A percentile compares a stretch with the other conserved stretches of the same genome.
These are phyloP conservation scores for Sporisorium scitamineum DNA, from an alignment of 1,284 basidiomycete genomes.

Conservation along the genomic window DNA sequence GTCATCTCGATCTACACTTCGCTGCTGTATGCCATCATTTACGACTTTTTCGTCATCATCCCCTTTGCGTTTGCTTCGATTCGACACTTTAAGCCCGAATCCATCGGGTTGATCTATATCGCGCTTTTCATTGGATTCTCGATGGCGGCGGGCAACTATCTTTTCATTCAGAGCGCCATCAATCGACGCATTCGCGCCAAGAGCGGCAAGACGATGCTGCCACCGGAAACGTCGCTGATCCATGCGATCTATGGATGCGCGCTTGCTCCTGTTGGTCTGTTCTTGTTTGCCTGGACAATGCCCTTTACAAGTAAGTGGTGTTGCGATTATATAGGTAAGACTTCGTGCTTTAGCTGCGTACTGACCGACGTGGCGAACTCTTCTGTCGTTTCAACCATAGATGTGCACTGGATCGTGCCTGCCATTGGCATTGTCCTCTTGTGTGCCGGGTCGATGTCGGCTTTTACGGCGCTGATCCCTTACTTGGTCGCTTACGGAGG, in stretches of 20 bases:
- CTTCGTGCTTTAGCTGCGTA: neutral
- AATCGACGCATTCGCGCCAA: conserved; percentile 27
- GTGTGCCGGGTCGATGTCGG: conserved; percentile 41
- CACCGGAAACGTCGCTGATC: conserved; percentile 36
- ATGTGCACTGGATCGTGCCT: conserved; percentile 43
- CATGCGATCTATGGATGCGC: conserved; percentile 41
- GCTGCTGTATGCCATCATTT: conserved; percentile 49
- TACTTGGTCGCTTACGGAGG: conserved; percentile 47
- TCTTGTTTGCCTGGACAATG: conserved; percentile 40
- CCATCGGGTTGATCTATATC: conserved; percentile 41
- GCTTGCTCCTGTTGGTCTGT: conserved; percentile 32
- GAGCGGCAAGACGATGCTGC: conserved; percentile 23
- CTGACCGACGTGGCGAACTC: neutral
- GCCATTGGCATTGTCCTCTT: conserved; percentile 38
- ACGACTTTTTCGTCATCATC: conserved; percentile 50
- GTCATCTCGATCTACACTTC: conserved; percentile 46
- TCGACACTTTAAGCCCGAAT: conserved; percentile 37
- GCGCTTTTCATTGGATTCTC: conserved; percentile 44
- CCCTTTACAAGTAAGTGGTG: conserved; percentile 26
- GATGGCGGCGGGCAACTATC: conserved; percentile 23
- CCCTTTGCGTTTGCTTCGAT: conserved; percentile 44
- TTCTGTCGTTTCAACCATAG: neutral
- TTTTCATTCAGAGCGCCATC: conserved; percentile 32
- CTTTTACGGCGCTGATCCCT: conserved; percentile 42
- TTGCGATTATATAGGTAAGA: neutral